Conservation (phyloP, 192 early-diverging fungal genomes). For the Backusella westeae region DNA sequence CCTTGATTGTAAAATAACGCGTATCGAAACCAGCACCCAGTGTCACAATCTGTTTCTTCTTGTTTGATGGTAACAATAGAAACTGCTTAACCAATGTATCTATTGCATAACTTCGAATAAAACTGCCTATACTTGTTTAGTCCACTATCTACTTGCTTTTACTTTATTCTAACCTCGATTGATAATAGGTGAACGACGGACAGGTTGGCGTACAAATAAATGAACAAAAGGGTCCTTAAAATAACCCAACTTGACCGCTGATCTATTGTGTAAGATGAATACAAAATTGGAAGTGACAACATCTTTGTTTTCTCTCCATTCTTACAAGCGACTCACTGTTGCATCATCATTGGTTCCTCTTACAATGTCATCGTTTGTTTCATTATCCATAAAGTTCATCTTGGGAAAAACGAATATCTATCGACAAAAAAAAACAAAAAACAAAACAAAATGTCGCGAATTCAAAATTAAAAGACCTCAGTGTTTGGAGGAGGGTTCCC, state of each 20-base stretch:
- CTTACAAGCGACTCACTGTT: conserved; percentile 74
- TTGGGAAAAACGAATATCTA: neutral
- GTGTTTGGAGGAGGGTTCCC: neutral
- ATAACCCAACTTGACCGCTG: conserved; percentile 81
- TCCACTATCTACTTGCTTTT: neutral
- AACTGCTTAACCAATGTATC: conserved; percentile 69
- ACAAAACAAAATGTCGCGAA: neutral
- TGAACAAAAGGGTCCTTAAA: conserved; percentile 79
- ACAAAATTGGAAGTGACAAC: neutral
- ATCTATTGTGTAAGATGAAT: conserved; percentile 43
- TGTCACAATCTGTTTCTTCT: conserved; percentile 76
- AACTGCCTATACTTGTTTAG: conserved; percentile 59
- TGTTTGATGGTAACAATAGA: conserved; percentile 29
- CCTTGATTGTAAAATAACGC: conserved; percentile 77
- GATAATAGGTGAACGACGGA: conserved; percentile 83
- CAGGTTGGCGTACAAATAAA: conserved; percentile 74
- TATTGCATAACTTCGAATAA: conserved; percentile 67
- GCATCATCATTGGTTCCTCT: conserved; percentile 94
- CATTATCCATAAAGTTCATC: conserved; percentile 5
- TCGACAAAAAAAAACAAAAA: neutral
- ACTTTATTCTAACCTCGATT: conserved; percentile 67
- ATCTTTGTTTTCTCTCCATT: neutral
- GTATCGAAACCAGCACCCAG: conserved; percentile 95
- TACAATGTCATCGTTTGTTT: conserved; percentile 57
- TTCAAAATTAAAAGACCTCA: neutral